Evolutionary conservation across 768 basidiomycete genomes (phyloP).

Genomic region (Boletales sp.): DNA sequence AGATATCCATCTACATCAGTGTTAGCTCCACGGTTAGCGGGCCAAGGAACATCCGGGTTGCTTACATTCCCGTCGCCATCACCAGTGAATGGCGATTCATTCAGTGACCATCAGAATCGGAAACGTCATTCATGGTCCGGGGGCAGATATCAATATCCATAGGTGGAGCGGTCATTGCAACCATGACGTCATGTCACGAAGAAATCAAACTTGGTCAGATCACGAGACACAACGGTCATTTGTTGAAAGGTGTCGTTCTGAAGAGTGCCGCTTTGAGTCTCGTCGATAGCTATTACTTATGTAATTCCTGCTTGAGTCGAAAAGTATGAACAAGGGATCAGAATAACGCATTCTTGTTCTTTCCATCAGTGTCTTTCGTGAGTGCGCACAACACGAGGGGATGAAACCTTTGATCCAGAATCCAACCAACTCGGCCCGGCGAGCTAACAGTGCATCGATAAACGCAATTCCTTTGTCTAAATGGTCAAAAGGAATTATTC

Average conservation of each 20-base stretch:
- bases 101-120: constrained; percentile 25
- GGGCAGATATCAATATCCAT: too few relatives aligned
- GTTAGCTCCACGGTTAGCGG: constrained; percentile 2
- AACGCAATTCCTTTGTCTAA: too few relatives aligned
- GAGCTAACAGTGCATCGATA: too few relatives aligned
- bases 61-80: constrained; percentile 66
- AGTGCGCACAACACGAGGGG: constrained; percentile 67
- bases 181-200: constrained; percentile 11
- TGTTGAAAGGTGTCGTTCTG: constrained; percentile 63
- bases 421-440: too few relatives aligned
- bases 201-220: too few relatives aligned
- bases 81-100: constrained; percentile 48
- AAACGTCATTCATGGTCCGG: not conserved
- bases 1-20: constrained; percentile 50
- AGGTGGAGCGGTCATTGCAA: not conserved
- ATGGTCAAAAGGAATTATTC: too few relatives aligned
- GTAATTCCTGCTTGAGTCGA: too few relatives aligned
- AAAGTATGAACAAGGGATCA: not conserved
- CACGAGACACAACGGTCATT: constrained; percentile 39
- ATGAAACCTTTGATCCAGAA: constrained; percentile 41
- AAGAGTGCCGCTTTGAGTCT: constrained; percentile 58
- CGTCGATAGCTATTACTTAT: constrained; percentile 48
- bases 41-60: constrained; percentile 2
- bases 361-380: constrained; percentile 43
- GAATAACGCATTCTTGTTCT: constrained; percentile 34